phyloP scores from a whole-genome alignment of 179 eudicot genomes.

The Sideroxylon spinosum region DNA sequence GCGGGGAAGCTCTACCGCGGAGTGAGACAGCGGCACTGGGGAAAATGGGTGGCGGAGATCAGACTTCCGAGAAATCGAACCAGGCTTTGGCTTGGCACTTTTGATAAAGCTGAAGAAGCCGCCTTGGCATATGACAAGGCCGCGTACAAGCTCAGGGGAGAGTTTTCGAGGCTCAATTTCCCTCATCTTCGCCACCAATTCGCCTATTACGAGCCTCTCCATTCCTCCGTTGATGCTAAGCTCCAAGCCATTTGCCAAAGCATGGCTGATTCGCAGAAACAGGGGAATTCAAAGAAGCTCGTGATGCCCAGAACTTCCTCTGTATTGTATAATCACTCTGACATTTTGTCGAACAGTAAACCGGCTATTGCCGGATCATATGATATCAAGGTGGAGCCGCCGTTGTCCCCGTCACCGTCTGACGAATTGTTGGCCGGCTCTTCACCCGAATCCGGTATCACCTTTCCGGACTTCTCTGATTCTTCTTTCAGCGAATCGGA shows the following conservation, averaged over 20 bases:
- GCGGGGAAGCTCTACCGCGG: slow-evolving; percentile 77
- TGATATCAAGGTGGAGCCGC: slow-evolving; percentile 27
- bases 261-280: slow-evolving; percentile 36
- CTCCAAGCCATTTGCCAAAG: slow-evolving; percentile 60
- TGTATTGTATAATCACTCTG: not conserved
- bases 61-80: slow-evolving; percentile 86
- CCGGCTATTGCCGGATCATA: slow-evolving; percentile 18
- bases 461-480: slow-evolving; percentile 48
- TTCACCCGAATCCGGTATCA: slow-evolving; percentile 62
- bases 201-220: slow-evolving; percentile 46
- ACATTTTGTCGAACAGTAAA: slow-evolving; percentile 24
- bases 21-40: slow-evolving; percentile 90
- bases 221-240: slow-evolving; percentile 60
- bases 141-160: slow-evolving; percentile 63
- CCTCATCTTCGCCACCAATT: slow-evolving; percentile 42
- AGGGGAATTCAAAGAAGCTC: slow-evolving; percentile 21
- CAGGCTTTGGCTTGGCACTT: slow-evolving; percentile 79
- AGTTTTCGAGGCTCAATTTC: slow-evolving; percentile 56
- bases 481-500: slow-evolving; percentile 39
- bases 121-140: slow-evolving; percentile 74
- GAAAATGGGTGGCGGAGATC: slow-evolving; percentile 95
- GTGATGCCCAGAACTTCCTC: not conserved
- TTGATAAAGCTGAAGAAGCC: slow-evolving; percentile 59
- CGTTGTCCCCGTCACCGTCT: slow-evolving; percentile 12
- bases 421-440: slow-evolving; percentile 22